Evolutionary conservation across 305 asterid genomes (phyloP).

Genomic region (Fraxinus albicans): DNA sequence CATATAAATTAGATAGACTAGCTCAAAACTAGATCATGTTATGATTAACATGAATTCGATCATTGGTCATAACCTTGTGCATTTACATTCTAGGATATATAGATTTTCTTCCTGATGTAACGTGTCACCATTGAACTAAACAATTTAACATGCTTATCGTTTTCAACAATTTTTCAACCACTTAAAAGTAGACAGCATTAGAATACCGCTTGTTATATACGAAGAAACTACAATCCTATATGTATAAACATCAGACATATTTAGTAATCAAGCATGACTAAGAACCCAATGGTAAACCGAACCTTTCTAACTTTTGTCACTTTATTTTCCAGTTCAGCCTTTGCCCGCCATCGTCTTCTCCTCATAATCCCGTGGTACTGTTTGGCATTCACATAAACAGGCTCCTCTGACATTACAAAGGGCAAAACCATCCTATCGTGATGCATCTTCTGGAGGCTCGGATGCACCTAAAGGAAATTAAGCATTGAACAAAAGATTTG

Average conservation of each 20-base stretch:
- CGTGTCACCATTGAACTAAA: not conserved
- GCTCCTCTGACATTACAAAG: conserved; percentile 35
- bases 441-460: conserved; percentile 20
- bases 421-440: conserved; percentile 21
- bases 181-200: not conserved
- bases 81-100: not conserved
- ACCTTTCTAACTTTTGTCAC: conserved; percentile 41
- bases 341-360: conserved; percentile 48
- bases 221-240: not conserved
- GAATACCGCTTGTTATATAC: not conserved
- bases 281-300: not conserved
- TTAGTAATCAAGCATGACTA: not conserved
- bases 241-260: not conserved
- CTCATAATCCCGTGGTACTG: conserved; percentile 54
- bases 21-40: not conserved
- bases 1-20: not conserved
- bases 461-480: conserved; percentile 27
- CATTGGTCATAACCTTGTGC: not conserved
- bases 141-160: not conserved
- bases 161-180: not conserved
- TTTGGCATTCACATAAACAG: conserved; percentile 51
- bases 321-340: conserved; percentile 49
- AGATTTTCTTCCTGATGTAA: not conserved
- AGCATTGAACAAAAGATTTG: not conserved
- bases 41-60: not conserved